Percentiles rank a stretch among this genome's conserved stretches.
These are phyloP conservation scores for Erigeron philadelphicus DNA, from an alignment of 140 eudicot genomes.

Conservation along the genomic window DNA sequence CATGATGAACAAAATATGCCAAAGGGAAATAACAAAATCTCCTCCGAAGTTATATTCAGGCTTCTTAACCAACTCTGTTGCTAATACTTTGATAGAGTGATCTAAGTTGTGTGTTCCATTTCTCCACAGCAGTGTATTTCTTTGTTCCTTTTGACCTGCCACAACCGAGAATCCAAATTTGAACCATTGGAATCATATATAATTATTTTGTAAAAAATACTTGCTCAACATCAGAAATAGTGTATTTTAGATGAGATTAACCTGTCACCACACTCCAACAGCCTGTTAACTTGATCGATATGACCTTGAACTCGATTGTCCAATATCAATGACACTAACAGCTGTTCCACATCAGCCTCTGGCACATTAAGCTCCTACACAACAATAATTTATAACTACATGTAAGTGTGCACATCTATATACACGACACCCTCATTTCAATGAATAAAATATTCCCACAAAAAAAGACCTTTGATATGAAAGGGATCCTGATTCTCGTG, in stretches of 20 bases:
- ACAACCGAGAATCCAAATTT: constrained; percentile 17
- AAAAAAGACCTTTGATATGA: constrained; percentile 68
- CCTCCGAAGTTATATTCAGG: constrained; percentile 17
- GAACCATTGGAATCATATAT: background rate
- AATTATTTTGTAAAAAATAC: background rate
- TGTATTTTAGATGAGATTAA: constrained; percentile 23
- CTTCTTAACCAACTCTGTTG: constrained; percentile 71
- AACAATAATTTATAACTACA: constrained; percentile 8
- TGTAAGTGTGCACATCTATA: background rate
- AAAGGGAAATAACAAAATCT: constrained; percentile 19
- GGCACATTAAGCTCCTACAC: constrained; percentile 93
- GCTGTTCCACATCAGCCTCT: constrained; percentile 82
- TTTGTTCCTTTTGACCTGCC: constrained; percentile 93
- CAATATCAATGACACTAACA: constrained; percentile 80
- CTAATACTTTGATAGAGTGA: constrained; percentile 74
- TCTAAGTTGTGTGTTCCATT: constrained; percentile 91
- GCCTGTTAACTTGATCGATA: constrained; percentile 93
- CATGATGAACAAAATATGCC: constrained; percentile 39
- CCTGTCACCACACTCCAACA: constrained; percentile 96
- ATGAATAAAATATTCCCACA: background rate
- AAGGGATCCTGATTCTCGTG: constrained; percentile 93
- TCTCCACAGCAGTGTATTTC: constrained; percentile 87
- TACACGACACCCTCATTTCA: background rate
- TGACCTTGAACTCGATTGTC: constrained; percentile 90
- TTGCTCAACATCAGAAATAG: background rate